A percentile compares a stretch with the other conserved stretches of the same genome.
phyloP scores from a whole-genome alignment of 495 filamentous ascomycete species.

The Penicillium nucicola region DNA sequence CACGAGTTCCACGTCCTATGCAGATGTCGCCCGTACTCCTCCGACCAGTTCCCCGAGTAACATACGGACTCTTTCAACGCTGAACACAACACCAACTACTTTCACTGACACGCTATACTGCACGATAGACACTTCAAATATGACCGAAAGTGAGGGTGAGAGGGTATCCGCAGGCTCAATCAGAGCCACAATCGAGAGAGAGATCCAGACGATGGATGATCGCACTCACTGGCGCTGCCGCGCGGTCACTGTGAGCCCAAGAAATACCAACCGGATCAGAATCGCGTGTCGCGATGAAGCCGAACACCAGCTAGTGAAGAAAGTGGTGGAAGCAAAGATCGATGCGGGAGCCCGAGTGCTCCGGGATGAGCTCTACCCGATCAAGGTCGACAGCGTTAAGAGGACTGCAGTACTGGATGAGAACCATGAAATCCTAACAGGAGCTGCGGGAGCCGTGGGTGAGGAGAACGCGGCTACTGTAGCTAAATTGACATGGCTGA shows the following conservation, averaged over 20 bases:
- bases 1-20: slow-evolving; percentile 12
- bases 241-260: slow-evolving; percentile 24
- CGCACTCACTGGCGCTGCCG: slow-evolving; percentile 25
- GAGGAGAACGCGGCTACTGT: slow-evolving; percentile 21
- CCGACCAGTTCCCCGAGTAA: slow-evolving; percentile 17
- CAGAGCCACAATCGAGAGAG: slow-evolving; percentile 23
- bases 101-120: slow-evolving; percentile 22
- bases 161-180: slow-evolving; percentile 20
- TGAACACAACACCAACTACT: slow-evolving; percentile 15
- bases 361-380: slow-evolving; percentile 28
- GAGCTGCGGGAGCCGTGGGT: slow-evolving; percentile 14
- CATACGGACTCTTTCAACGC: slow-evolving; percentile 12
- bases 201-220: slow-evolving; percentile 21
- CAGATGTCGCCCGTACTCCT: slow-evolving; percentile 20
- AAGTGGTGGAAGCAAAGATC: slow-evolving; percentile 21
- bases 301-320: slow-evolving; percentile 24
- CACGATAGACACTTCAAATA: slow-evolving; percentile 23
- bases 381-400: slow-evolving; percentile 33
- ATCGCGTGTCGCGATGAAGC: slow-evolving; percentile 24
- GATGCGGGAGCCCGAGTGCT: slow-evolving; percentile 24
- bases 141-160: slow-evolving; percentile 17
- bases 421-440: slow-evolving; percentile 8
- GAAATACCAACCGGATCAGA: slow-evolving; percentile 20
- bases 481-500: slow-evolving; percentile 31
- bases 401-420: slow-evolving; percentile 23